Conservation (phyloP, 768 basidiomycete genomes). For the Tulasnella sp. region DNA sequence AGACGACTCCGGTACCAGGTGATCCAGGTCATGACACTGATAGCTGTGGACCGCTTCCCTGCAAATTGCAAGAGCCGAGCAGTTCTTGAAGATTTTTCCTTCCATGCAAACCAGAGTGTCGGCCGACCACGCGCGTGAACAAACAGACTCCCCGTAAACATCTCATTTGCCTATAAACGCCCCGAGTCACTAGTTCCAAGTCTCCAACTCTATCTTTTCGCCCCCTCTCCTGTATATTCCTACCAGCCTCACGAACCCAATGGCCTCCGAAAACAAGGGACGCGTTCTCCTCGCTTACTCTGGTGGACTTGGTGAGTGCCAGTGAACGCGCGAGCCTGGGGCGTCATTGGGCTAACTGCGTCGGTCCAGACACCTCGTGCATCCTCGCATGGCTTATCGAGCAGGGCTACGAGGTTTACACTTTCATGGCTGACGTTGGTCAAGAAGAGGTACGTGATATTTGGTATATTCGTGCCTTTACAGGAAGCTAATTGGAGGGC, state of each 20-base stretch:
- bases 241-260: neutral
- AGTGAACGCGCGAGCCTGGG: neutral
- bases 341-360: neutral
- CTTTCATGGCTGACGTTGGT: conserved; percentile 96
- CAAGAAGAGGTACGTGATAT: conserved; percentile 71
- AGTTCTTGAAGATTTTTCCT: neutral
- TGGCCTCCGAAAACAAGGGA: conserved; percentile 51
- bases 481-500: neutral
- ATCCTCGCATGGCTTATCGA: conserved; percentile 99
- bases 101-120: neutral
- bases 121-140: neutral
- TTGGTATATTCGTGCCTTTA: neutral
- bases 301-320: conserved; percentile 87
- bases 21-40: neutral
- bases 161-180: conserved; percentile 9
- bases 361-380: conserved; percentile 80
- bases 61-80: conserved; percentile 19
- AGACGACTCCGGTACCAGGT: neutral
- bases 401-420: conserved; percentile 94
- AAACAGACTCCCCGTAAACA: conserved; percentile 14
- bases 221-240: neutral
- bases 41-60: neutral
- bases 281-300: conserved; percentile 98
- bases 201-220: neutral
- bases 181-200: neutral